Conservation (phyloP, 805 yeast genomes). For the Isabelozyma heimii region DNA sequence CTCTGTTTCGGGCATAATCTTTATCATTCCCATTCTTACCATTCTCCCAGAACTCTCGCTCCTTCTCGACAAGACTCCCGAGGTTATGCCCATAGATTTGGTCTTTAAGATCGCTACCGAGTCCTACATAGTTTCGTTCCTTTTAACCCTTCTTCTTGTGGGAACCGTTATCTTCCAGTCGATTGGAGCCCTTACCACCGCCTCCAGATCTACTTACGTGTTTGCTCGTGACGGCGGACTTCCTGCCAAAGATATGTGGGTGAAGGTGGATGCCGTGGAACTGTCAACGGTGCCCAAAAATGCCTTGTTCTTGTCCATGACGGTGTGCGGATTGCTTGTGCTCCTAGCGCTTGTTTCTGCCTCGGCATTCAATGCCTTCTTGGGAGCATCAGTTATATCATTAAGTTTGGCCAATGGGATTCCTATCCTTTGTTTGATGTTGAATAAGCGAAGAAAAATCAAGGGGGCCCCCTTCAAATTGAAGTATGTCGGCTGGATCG, state of each 20-base stretch:
- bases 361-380: slow-evolving; percentile 78
- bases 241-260: slow-evolving; percentile 65
- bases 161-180: slow-evolving; percentile 76
- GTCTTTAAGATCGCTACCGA: slow-evolving; percentile 71
- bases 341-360: slow-evolving; percentile 64
- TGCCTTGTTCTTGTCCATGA: slow-evolving; percentile 64
- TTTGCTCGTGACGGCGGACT: slow-evolving; percentile 82
- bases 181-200: slow-evolving; percentile 76
- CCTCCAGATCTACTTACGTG: slow-evolving; percentile 78
- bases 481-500: slow-evolving; percentile 59
- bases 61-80: slow-evolving; percentile 56
- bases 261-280: slow-evolving; percentile 56
- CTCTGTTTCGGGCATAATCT: slow-evolving; percentile 65
- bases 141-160: slow-evolving; percentile 60
- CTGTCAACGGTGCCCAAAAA: slow-evolving; percentile 66
- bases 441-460: slow-evolving; percentile 58
- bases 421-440: slow-evolving; percentile 63
- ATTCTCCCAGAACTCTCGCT: slow-evolving; percentile 65
- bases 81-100: slow-evolving; percentile 74
- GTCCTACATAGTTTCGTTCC: slow-evolving; percentile 65
- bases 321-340: slow-evolving; percentile 58
- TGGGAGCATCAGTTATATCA: slow-evolving; percentile 78
- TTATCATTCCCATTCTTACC: slow-evolving; percentile 67
- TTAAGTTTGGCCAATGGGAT: slow-evolving; percentile 74
- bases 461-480: slow-evolving; percentile 69